These are phyloP conservation scores for Ophiostoma triangulosporum DNA, from an alignment of 2,329 filamentous ascomycete genomes.

Conservation along the genomic window DNA sequence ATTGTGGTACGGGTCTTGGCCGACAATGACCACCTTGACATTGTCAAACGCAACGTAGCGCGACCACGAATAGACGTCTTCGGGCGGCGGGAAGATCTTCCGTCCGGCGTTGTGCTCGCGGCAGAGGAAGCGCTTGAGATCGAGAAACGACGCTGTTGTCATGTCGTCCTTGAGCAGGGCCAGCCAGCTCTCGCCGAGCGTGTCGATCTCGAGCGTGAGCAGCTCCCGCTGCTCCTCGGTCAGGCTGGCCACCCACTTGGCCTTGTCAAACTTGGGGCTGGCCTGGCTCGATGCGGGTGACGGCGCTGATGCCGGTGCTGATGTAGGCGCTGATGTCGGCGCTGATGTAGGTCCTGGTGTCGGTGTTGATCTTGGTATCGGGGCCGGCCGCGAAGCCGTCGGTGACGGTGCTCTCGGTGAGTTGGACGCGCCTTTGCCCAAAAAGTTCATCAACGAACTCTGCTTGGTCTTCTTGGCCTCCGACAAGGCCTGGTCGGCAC, in stretches of 20 bases:
- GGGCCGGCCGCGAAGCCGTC: neutral
- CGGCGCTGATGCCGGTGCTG: constrained; percentile 15
- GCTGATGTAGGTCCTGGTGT: constrained; percentile 13
- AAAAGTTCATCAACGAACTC: constrained; percentile 81
- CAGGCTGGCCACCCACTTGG: constrained; percentile 72
- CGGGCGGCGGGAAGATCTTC: constrained; percentile 73
- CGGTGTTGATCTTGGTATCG: neutral
- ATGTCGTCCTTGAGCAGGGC: constrained; percentile 80
- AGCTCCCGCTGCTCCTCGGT: constrained; percentile 70
- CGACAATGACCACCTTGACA: constrained; percentile 86
- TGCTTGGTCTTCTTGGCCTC: constrained; percentile 62
- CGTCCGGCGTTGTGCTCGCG: constrained; percentile 59
- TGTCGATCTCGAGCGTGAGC: constrained; percentile 81
- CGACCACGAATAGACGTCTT: constrained; percentile 95
- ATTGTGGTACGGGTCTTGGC: constrained; percentile 97
- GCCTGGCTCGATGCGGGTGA: neutral
- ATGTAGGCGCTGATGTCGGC: constrained; percentile 7
- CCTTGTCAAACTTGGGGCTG: constrained; percentile 61
- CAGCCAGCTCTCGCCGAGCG: constrained; percentile 83
- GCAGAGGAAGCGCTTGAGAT: constrained; percentile 76
- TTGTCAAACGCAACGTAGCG: constrained; percentile 77
- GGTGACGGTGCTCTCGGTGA: constrained; percentile 19
- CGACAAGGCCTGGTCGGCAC: constrained; percentile 24
- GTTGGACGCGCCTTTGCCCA: constrained; percentile 30
- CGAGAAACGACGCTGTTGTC: constrained; percentile 63